Evolutionary conservation across 2,329 filamentous ascomycete species (phyloP), one percentile per base, ranked within the genome.

Genomic region (Dothistroma pini): DNA sequence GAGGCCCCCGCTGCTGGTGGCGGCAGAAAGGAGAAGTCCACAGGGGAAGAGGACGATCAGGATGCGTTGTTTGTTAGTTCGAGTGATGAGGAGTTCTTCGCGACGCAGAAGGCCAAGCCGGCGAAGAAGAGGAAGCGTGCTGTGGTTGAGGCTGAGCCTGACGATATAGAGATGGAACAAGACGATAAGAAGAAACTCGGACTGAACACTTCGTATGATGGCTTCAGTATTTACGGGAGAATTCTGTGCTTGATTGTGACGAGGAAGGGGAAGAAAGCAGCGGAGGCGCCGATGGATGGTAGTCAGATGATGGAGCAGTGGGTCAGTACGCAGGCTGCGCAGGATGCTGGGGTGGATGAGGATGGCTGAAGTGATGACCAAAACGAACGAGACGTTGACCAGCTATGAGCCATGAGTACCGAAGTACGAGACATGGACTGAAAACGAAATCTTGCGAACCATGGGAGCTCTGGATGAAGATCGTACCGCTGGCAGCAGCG

Each of bases 151-250:
- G 61, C 63, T 6, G 62, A 63, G 4, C 72, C 68, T 29, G 63
- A 63, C 11, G 69, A 67, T n/a, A 65, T 60, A 11, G 65, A 62
- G 10, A 68, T 62, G 11, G 64, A 67, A 25, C 25, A 75, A 10
- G 86, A 89, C 60, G 89, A 96, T 71, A 96, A 97, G 78, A 97
- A 99, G 80, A 97, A 97, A 75, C 78, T 96, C 69, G 85, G 84
- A 21, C 85, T 97, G 79, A 88, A 89, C 63, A 95, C 93, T 29
- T 88, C 87, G 14, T 99, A 97, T 76, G 92, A 97, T 71, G 93
- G 95, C 9, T 97, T 97, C 77, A 90, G 89, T 69, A 97, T 99
- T 72, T 96, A 96, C 77, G 92, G 95, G 11, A 89, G 91, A 68
- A 91, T 96, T 52, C 80, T 99, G 29, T 97, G 93, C 75, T 82